Evolutionary conservation across 768 basidiomycete species (phyloP).

Genomic region (Pilatotrama ljubarskyi): DNA sequence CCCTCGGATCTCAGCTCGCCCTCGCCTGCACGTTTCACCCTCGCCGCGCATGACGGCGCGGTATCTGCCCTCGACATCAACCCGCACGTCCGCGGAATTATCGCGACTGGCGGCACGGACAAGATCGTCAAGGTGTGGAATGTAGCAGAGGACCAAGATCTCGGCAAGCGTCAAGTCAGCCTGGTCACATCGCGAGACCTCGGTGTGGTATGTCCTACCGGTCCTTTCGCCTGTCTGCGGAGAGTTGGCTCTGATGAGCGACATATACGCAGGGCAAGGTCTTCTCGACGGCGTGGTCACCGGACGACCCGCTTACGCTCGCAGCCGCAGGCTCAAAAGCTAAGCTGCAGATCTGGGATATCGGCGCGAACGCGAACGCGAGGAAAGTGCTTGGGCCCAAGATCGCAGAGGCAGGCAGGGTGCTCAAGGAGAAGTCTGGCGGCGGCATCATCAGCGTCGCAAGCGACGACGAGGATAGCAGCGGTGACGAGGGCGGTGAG

Average conservation of each 20-base stretch:
- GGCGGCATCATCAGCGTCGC: slow-evolving; percentile 71
- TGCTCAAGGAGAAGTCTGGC: slow-evolving; percentile 61
- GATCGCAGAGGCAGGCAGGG: slow-evolving; percentile 69
- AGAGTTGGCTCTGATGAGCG: background rate
- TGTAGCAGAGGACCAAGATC: slow-evolving; percentile 60
- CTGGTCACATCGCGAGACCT: slow-evolving; percentile 87
- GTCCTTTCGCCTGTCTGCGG: background rate
- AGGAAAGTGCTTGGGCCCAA: slow-evolving; percentile 83
- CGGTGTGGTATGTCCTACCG: slow-evolving; percentile 66
- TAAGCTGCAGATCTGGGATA: slow-evolving; percentile 94
- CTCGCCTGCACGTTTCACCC: slow-evolving; percentile 78
- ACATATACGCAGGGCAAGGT: slow-evolving; percentile 80
- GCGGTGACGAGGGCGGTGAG: slow-evolving; percentile 42
- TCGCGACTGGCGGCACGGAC: slow-evolving; percentile 93
- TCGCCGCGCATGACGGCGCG: slow-evolving; percentile 92
- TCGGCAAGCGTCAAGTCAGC: slow-evolving; percentile 72
- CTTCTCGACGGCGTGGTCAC: slow-evolving; percentile 88
- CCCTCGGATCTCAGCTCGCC: slow-evolving; percentile 65
- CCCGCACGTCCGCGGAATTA: slow-evolving; percentile 84
- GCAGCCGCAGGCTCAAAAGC: slow-evolving; percentile 95
- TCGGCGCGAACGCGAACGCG: slow-evolving; percentile 79
- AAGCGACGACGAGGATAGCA: slow-evolving; percentile 70
- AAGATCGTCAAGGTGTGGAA: slow-evolving; percentile 98
- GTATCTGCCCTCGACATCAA: slow-evolving; percentile 89
- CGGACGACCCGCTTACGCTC: slow-evolving; percentile 90